Conservation (phyloP, 192 early-diverging fungal genomes). For the Dimargaris cristalligena region DNA sequence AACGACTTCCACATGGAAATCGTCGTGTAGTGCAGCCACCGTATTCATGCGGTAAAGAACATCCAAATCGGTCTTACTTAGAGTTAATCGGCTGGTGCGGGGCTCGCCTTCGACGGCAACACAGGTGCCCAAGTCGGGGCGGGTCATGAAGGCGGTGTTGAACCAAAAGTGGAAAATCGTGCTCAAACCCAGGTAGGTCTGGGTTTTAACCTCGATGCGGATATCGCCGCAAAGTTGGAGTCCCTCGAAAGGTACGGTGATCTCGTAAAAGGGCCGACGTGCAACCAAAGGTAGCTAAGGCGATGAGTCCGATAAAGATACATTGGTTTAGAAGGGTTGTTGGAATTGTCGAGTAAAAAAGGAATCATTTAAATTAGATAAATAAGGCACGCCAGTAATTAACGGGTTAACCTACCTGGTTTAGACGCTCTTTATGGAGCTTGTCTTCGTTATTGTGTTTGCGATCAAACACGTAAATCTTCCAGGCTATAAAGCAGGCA, state of each 20-base stretch:
- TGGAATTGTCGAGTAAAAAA: neutral
- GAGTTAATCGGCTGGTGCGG: neutral
- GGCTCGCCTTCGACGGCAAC: neutral
- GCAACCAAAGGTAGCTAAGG: neutral
- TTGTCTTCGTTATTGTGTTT: neutral
- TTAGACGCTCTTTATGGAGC: neutral
- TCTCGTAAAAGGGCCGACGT: neutral
- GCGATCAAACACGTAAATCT: neutral
- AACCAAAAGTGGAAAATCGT: slow-evolving; percentile 28
- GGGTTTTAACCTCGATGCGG: neutral
- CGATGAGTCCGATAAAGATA: slow-evolving; percentile 2
- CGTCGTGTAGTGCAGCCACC: neutral
- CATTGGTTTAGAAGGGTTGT: slow-evolving; percentile 17
- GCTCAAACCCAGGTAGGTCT: neutral
- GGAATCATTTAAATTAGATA: neutral
- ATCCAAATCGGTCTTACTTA: neutral
- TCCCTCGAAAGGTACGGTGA: neutral
- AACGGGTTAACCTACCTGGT: neutral
- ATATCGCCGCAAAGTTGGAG: slow-evolving; percentile 5
- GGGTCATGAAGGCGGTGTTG: slow-evolving; percentile 21
- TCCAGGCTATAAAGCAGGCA: neutral
- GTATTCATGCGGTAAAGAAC: neutral
- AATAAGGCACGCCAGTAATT: neutral
- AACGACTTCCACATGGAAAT: neutral
- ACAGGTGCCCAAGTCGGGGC: neutral